Base-by-base conservation (phyloP, 2,329 filamentous ascomycete genomes). In the Fusarium pilosicola region DNA sequence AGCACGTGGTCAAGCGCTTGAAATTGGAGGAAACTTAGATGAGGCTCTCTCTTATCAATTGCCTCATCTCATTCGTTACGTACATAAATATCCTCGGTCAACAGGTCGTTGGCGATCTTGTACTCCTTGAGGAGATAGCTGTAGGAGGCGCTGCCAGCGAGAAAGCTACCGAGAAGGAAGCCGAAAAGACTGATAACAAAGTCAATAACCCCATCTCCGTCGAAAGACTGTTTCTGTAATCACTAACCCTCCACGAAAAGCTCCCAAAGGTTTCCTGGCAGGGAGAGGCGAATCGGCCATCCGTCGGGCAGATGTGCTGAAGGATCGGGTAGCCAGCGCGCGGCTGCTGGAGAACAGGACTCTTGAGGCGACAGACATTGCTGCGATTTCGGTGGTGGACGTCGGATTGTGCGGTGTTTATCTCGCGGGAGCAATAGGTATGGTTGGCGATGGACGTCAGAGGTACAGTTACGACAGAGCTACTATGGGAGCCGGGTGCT, bases 41-140 rank as follows among this genome's bases (percentile, higher is more conserved):
- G 62, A 34, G 44, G 36, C 24, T 39, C 18, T 32, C 46, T 22
- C 49, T 39, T 55, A 46, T 62, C 60, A 48, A 62, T 59, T 59
- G 60, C 46, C 58, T 52, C 39, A 28, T 67, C 60, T 45, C 44
- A 38, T 45, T 67, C 62, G 65, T 56, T 49, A 92, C 94, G 84
- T 89, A 98, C 96, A 84, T 96, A 96, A 82, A 98, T 97, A 84
- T 98, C 96, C 85, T 97, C 95, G 70, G 92, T 96, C 84, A 98
- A 86, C 80, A 98, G 89, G 85, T 97, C 94, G 86, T 98, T 98
- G 77, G 94, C 94, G 48, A 95, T 88, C 85, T 95, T 94, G 87
- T 98, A 98, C 84, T 98, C 95, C 81, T 96, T 91, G 78, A 98
- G 86, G 75, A 97, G 90, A 83, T 98, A 98, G 83, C 94, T 95